These are phyloP conservation scores for Vararia minispora DNA, from an alignment of 768 basidiomycete genomes.

Conservation along the genomic window DNA sequence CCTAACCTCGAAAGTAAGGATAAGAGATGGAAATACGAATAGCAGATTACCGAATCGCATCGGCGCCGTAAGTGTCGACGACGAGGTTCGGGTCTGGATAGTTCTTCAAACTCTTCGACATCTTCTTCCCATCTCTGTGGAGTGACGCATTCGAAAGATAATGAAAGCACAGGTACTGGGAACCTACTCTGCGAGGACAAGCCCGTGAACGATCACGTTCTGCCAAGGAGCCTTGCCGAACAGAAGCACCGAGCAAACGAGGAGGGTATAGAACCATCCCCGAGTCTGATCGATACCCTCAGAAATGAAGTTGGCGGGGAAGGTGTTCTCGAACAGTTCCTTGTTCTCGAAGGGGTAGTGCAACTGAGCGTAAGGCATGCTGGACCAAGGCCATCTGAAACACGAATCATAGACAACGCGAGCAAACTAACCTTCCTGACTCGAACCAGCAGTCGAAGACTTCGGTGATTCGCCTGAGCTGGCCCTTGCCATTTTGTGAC, in stretches of 20 bases:
- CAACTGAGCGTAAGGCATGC: conserved; percentile 96
- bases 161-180: background rate
- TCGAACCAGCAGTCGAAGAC: conserved; percentile 99
- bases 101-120: conserved; percentile 96
- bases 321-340: conserved; percentile 70
- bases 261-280: conserved; percentile 98
- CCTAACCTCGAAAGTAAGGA: conserved; percentile 25
- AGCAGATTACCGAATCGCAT: conserved; percentile 80
- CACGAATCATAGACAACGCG: background rate
- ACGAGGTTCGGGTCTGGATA: conserved; percentile 93
- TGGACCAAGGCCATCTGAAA: no score
- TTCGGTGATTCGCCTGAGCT: conserved; percentile 84
- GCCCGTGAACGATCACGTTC: conserved; percentile 92
- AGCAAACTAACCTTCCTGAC: conserved; percentile 71
- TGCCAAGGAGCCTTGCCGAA: conserved; percentile 95
- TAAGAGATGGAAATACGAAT: background rate
- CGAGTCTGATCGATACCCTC: conserved; percentile 99
- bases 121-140: conserved; percentile 91
- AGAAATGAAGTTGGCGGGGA: conserved; percentile 94
- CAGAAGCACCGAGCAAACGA: conserved; percentile 92
- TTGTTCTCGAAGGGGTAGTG: conserved; percentile 99
- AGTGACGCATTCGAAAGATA: background rate
- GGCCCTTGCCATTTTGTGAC: conserved; percentile 78
- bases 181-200: conserved; percentile 86
- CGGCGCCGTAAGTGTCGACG: conserved; percentile 87